Base-by-base conservation (phyloP, 352 stramenopile genomes). In the Globisporangium alternatum region DNA sequence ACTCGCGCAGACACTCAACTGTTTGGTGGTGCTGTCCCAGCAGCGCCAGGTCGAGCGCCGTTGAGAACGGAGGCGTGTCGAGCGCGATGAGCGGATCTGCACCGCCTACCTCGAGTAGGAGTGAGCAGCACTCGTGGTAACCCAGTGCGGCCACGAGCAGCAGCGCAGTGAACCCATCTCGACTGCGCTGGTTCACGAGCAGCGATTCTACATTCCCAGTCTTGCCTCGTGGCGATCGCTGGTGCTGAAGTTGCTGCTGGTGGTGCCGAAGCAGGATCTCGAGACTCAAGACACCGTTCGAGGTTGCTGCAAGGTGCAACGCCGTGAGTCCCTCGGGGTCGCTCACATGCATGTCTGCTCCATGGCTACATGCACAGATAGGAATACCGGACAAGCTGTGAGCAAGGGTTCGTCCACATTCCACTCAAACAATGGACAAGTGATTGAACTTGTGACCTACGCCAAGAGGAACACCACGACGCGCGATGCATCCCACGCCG, bases 41-140 rank as follows among this genome's bases (percentile, higher is more conserved):
- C 37, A 71, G 35, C 35, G 65, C 65, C 53, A 71, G 55, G 22
- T 71, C 60, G 45, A 62, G 44, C 22, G 65, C 60, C 0, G 60
- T 71, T 31, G 55, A 64, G 52, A 64, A 67, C 31, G 65, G 65
- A 17, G 61, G 33, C 13, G 21, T 12, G 21, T 19, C 49, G 17
- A 68, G 60, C 17, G 48, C 48, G 19, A 71, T 35, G n/a, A 21
- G 22, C 35, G 65, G 39, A 39, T 67, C 61, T 7, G 65, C 53
- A n/a, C 28, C 25, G n/a, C 60, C 45, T 3, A 55, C 33, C 15
- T 39, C 22, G 15, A 71, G 53, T 47, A 71, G 60, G 2, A 67
- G 37, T 35, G 41, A 45, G 33, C 43, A 59, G 55, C 65, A 64
- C 39, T 67, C 60, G 43, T 13, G 28, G 4, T 57, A 15, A 0